Percentiles rank a stretch among this genome's conserved stretches.
phyloP scores from a whole-genome alignment of 2,329 filamentous ascomycete species.

The Beauveria sp. region DNA sequence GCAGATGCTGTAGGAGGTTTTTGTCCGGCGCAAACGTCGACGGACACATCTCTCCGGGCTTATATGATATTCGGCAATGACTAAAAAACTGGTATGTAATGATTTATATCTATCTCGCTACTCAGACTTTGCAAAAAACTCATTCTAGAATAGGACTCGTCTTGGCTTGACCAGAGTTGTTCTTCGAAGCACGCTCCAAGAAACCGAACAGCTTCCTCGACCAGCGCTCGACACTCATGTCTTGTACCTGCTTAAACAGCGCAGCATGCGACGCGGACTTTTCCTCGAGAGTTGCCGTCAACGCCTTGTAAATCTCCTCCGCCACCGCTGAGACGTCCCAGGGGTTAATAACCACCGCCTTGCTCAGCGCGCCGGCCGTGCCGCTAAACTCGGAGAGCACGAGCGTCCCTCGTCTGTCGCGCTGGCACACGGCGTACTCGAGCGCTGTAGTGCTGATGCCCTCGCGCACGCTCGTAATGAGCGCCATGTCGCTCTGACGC shows the following conservation, averaged over 20 bases:
- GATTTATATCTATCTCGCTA: neutral
- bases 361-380: slow-evolving; percentile 74
- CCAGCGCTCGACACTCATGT: slow-evolving; percentile 6
- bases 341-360: slow-evolving; percentile 92
- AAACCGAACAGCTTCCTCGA: neutral
- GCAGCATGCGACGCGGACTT: slow-evolving; percentile 55
- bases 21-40: too few relatives aligned
- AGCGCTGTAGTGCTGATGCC: slow-evolving; percentile 97
- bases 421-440: slow-evolving; percentile 89
- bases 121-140: neutral
- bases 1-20: too few relatives aligned
- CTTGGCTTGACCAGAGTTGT: neutral
- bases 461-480: slow-evolving; percentile 91
- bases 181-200: neutral
- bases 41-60: too few relatives aligned
- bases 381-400: slow-evolving; percentile 96
- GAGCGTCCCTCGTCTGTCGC: slow-evolving; percentile 74
- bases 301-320: slow-evolving; percentile 69
- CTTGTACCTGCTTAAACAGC: neutral
- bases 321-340: slow-evolving; percentile 86
- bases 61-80: too few relatives aligned
- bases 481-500: slow-evolving; percentile 77
- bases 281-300: slow-evolving; percentile 63
- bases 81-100: too few relatives aligned
- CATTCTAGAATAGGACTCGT: neutral